phyloP scores from a whole-genome alignment of 495 filamentous ascomycete species.

The Pyronema domesticum region DNA sequence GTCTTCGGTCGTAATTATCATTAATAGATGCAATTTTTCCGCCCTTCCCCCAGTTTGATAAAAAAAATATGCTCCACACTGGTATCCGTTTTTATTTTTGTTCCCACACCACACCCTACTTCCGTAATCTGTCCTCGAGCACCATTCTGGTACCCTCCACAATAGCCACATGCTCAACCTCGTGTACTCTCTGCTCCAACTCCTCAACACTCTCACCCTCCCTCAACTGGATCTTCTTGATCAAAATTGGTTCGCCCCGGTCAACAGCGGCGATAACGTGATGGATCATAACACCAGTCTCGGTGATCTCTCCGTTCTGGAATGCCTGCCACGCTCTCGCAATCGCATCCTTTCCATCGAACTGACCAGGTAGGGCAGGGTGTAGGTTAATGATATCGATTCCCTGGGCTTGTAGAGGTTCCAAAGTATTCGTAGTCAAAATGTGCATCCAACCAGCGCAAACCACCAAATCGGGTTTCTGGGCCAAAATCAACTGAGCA shows the following conservation, averaged over 20 bases:
- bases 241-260: conserved; percentile 55
- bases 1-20: no score
- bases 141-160: conserved; percentile 48
- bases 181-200: conserved; percentile 54
- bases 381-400: conserved; percentile 75
- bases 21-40: no score
- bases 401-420: conserved; percentile 40
- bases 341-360: conserved; percentile 66
- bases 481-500: conserved; percentile 45
- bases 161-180: conserved; percentile 49
- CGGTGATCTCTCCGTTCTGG: conserved; percentile 43
- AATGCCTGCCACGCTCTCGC: conserved; percentile 61
- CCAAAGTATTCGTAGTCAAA: conserved; percentile 43
- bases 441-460: conserved; percentile 60
- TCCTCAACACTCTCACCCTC: conserved; percentile 47
- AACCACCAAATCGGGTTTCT: conserved; percentile 57
- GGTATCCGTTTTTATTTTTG: no score
- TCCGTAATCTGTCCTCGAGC: conserved; percentile 28
- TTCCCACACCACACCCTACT: neutral
- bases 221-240: conserved; percentile 49
- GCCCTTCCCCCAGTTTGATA: no score
- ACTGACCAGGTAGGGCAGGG: conserved; percentile 56
- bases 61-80: no score
- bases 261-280: conserved; percentile 75
- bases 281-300: conserved; percentile 88